Base-by-base conservation (phyloP, 345 rosid species). In the Aquilaria sinensis region DNA sequence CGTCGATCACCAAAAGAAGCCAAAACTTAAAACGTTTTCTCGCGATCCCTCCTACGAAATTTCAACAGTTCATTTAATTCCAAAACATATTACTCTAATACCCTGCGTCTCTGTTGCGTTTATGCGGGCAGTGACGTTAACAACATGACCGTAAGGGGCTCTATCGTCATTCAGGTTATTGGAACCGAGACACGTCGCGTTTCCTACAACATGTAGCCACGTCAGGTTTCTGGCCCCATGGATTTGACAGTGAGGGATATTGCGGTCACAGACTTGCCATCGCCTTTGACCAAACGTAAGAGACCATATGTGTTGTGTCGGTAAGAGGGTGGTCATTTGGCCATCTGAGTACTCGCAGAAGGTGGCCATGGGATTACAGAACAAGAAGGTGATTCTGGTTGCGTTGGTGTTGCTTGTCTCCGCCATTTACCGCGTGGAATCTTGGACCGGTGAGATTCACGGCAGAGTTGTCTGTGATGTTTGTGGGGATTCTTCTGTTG, bases 381-480 rank as follows among this genome's bases (percentile, higher is more conserved):
- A 51, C 67, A 63, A 62, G 56, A 75, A 63, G 11, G 65, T 82
- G 66, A 62, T 65, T 61, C 61, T 77, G 76, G 65, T 67, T 74
- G 51, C 79, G 47, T 62, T 74, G 23, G 60, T 78, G 31, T 57
- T 88, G 30, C 12, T 63, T 31, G 57, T 64, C 47, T 33, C 76
- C 68, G 65, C 71, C 5, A 47, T 72, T 32, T 65, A 76, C 47
- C 63, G 75, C 46, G 96, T 79, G 47, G 68, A 64, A 63, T 88
- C 87, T 68, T 90, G 99, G 99, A 88, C 95, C 48, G 93, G 97
- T 51, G 96, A 94, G 83, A 84, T 94, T 63, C 95, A 77, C 31
- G 96, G 95, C 51, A 83, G 97, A 69, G 96, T 94, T 64, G 89
- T 94, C 58, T 94, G 96, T 67, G 97, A 94, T 76, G 91, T 86